A percentile compares a stretch with the other conserved stretches of the same genome.
Conservation (phyloP, 2,329 filamentous ascomycete species). For the Plectosphaerella sp. region DNA sequence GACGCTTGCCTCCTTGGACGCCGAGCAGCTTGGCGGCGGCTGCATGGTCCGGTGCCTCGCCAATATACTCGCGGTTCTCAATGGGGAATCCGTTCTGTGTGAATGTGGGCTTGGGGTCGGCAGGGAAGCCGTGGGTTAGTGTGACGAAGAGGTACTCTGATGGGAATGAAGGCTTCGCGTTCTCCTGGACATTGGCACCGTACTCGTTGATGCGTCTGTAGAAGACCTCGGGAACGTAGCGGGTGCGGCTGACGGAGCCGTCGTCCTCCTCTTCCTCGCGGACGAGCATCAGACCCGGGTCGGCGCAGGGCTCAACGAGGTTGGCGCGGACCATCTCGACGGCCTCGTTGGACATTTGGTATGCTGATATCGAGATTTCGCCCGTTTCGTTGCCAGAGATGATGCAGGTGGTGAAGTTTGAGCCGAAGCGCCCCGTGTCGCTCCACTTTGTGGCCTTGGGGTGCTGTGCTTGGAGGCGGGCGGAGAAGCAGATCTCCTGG, state of each 20-base stretch:
- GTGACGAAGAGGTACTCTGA: slow-evolving; percentile 96
- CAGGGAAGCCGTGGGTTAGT: slow-evolving; percentile 93
- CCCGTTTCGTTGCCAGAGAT: slow-evolving; percentile 89
- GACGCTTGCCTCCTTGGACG: slow-evolving; percentile 52
- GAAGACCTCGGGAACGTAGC: slow-evolving; percentile 97
- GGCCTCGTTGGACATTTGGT: slow-evolving; percentile 91
- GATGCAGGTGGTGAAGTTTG: slow-evolving; percentile 94
- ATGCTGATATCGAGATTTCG: slow-evolving; percentile 83
- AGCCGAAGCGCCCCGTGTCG: slow-evolving; percentile 88
- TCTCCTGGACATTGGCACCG: slow-evolving; percentile 92
- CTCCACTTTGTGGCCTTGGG: slow-evolving; percentile 96
- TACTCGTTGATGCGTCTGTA: slow-evolving; percentile 96
- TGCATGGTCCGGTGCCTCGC: slow-evolving; percentile 76
- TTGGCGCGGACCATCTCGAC: slow-evolving; percentile 97
- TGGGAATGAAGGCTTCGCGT: slow-evolving; percentile 92
- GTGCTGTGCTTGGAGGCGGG: slow-evolving; percentile 80
- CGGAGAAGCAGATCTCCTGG: slow-evolving; percentile 84
- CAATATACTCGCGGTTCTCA: slow-evolving; percentile 84
- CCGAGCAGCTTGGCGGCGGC: slow-evolving; percentile 66
- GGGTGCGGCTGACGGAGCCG: slow-evolving; percentile 59
- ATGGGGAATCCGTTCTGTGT: slow-evolving; percentile 73
- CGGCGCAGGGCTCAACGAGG: slow-evolving; percentile 90
- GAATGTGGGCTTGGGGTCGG: slow-evolving; percentile 72
- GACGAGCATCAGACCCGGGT: slow-evolving; percentile 91
- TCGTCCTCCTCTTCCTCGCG: slow-evolving; percentile 87